Base-by-base conservation (phyloP, 2,329 filamentous ascomycete species). In the Cladophialophora carrionii region DNA sequence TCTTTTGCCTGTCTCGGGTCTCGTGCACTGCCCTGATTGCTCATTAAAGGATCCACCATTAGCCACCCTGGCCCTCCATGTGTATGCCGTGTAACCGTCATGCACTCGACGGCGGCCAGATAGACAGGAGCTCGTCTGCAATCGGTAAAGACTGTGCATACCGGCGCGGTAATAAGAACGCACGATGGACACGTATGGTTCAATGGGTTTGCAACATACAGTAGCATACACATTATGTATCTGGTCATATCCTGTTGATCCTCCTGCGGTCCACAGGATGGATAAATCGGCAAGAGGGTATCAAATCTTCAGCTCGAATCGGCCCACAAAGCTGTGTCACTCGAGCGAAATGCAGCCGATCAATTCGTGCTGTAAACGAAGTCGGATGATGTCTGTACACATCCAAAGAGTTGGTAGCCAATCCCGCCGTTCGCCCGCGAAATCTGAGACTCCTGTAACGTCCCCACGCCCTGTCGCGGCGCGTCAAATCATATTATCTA, bases 1-100 rank as follows among this genome's bases (percentile, higher is more conserved):
- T 61, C 58, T 55, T 61, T 61, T 61, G 20, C 58, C 58, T 55
- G 37, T 61, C 58, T 61, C 24, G 58, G 58, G 24, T 54, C 49
- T 61, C 48, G 48, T 51, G 20, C 48, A 51, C 20, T 26, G 24
- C 48, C 8, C 48, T 51, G 48, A 51, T 54, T 34, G 26, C 24
- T 54, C 52, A 24, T 12, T 34, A 20, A 34, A 22, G 6, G 3
- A 12, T 10, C 52, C 52, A 54, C 52, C 52, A 31, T 20, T 54
- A 31, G 29, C 29, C 17, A 29, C 24, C 48, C 48, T 22, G 48
- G 10, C 48, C 3, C n/a, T 51, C 48, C 52, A 54, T 34, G 52
- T 34, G 52, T n/a, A 31, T 34, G 52, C 29, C 52, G 52, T 54
- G 52, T 54, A 54, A 54, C 52, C 24, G 32, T 31, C 51, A 54